A percentile compares a stretch with the other conserved stretches of the same genome.
Conservation (phyloP, 1,284 basidiomycete species). For the Takashimella koratensis region DNA sequence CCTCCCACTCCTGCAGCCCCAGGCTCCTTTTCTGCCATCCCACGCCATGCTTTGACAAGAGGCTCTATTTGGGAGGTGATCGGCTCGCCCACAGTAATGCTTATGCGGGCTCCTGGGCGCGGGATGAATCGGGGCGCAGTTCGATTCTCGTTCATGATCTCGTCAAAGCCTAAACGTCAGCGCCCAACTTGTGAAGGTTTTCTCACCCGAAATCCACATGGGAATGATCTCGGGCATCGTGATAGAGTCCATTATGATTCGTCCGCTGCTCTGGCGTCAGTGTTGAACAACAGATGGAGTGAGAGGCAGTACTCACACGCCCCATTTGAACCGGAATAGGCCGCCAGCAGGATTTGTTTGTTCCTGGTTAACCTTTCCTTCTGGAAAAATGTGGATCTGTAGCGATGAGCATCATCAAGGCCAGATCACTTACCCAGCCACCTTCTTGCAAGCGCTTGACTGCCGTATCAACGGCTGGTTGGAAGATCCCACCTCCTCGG, state of each 20-base stretch:
- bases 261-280: constrained; percentile 55
- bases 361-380: constrained; percentile 85
- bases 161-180: constrained; percentile 65
- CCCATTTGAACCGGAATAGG: constrained; percentile 91
- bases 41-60: constrained; percentile 36
- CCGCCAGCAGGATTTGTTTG: constrained; percentile 55
- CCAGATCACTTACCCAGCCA: constrained; percentile 65
- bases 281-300: constrained; percentile 8
- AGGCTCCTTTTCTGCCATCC: constrained; percentile 16
- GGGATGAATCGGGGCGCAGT: constrained; percentile 39
- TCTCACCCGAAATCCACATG: constrained; percentile 80
- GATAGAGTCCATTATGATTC: constrained; percentile 75
- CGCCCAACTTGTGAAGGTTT: too few relatives aligned
- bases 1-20: constrained; percentile 30
- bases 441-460: constrained; percentile 75
- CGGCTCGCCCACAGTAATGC: constrained; percentile 43
- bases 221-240: constrained; percentile 79
- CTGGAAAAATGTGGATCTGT: constrained; percentile 89
- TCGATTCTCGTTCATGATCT: constrained; percentile 82
- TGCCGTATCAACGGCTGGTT: constrained; percentile 77
- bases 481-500: constrained; percentile 83
- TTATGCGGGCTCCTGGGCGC: constrained; percentile 37
- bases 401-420: not conserved
- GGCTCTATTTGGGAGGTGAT: constrained; percentile 39
- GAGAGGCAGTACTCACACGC: constrained; percentile 62